These are phyloP conservation scores for Kwoniella newhampshirensis DNA, from an alignment of 768 basidiomycete species.

Conservation along the genomic window DNA sequence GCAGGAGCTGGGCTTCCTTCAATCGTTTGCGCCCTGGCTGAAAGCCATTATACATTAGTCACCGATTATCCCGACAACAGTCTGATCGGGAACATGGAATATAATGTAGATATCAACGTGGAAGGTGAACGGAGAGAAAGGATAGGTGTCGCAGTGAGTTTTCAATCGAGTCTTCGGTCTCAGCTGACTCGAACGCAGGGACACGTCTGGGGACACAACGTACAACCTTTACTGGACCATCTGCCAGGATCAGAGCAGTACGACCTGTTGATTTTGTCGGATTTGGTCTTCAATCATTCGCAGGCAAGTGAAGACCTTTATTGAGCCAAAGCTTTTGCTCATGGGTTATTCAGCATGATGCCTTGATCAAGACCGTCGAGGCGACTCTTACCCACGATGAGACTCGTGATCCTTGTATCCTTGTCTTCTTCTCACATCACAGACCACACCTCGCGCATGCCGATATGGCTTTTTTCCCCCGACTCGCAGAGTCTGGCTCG, in stretches of 20 bases:
- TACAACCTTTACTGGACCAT: slow-evolving; percentile 26
- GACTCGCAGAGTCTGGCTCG: slow-evolving; percentile 57
- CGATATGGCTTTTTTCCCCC: slow-evolving; percentile 75
- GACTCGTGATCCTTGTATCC: slow-evolving; percentile 55
- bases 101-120: slow-evolving; percentile 67
- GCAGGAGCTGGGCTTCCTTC: slow-evolving; percentile 90
- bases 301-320: slow-evolving; percentile 59
- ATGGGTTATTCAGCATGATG: slow-evolving; percentile 65
- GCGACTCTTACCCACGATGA: slow-evolving; percentile 22
- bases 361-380: slow-evolving; percentile 73
- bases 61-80: slow-evolving; percentile 88
- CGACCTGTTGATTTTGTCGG: slow-evolving; percentile 82
- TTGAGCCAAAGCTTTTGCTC: slow-evolving; percentile 6
- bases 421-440: slow-evolving; percentile 89
- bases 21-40: slow-evolving; percentile 69
- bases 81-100: slow-evolving; percentile 70
- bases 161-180: not conserved
- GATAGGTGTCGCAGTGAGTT: slow-evolving; percentile 50
- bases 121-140: slow-evolving; percentile 11
- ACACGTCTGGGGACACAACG: slow-evolving; percentile 48
- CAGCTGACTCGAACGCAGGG: slow-evolving; percentile 27
- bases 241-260: slow-evolving; percentile 54
- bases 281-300: slow-evolving; percentile 92
- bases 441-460: slow-evolving; percentile 76
- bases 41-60: slow-evolving; percentile 71